Base-by-base conservation (phyloP, 352 stramenopile genomes). In the Globisporangium nunn region DNA sequence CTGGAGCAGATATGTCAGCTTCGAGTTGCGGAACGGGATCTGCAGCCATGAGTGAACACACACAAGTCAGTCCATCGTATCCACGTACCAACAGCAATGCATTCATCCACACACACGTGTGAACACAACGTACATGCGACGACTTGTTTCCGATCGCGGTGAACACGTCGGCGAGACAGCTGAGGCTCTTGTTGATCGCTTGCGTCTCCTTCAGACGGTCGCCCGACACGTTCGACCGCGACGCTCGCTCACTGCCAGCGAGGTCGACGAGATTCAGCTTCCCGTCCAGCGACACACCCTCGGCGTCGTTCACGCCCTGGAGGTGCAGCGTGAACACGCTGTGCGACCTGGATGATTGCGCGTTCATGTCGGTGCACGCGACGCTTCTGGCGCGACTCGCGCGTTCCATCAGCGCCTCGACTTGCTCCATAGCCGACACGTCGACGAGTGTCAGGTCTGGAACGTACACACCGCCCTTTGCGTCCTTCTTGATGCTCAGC, bases 161-260 rank as follows among this genome's bases (percentile, higher is more conserved):
- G 68, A 99, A 99, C 4, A 99, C 97, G 72, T 99, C 96, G n/a
- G 93, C 95, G 2, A 99, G 75, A 31, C 89, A 97, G 72, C 92
- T 98, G 30, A 99, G 79, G 68, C 93, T 99, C 72, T 99, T 99
- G 81, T 99, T 99, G 69, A 99, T 99, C 10, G 92, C 86, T 74
- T 98, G 92, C 3, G 97, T 97, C 66, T 99, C 97, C 66, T 98
- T 98, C 37, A 98, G 71, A n/a, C 93, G 83, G 37, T 96, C 78
- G 12, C 87, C 90, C 49, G 94, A 90, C 29, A 91, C 86, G 57
- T 93, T 89, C 29, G 89, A 98, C 39, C 78, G 63, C 7, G 74
- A 89, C 15, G 87, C 71, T n/a, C 85, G 77, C 56, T 93, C 85
- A 45, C 78, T 91, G 5, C 85, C 85, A 39, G 85, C 85, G 45